Evolutionary conservation across 805 yeast genomes (phyloP), one percentile per base, ranked within the genome.

Genomic region (Dipodascus geniculatus): DNA sequence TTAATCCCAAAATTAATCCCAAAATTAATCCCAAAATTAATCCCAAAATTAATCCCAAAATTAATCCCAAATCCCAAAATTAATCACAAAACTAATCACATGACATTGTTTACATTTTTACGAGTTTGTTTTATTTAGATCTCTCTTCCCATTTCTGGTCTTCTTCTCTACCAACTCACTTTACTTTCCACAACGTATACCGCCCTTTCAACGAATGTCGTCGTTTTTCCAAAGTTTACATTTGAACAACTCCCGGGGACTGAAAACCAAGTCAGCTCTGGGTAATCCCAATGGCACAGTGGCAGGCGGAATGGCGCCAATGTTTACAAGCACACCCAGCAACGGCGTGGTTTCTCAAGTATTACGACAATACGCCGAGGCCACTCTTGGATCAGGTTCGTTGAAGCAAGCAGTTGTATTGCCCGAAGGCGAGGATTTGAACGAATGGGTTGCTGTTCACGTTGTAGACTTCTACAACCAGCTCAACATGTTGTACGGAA

Each of bases 391-490:
- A 0, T 85, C 96, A 0, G 95, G 91, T 35, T 83, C 91, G 31
- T 74, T 93, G 58, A 85, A 86, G 23, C 95, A 88, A 68, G 98
- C 98, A 0, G 98, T 91, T 22, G 85, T 85, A 64, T 73, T 93
- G 24, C 99, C 99, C 17, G 85, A 79, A 60, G 98, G 93, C 56
- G 99, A 91, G 68, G 93, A 87, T 62, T 65, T 82, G 53, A 83
- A 85, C 62, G 99, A 91, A 67, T 91, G 99, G 99, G 70, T 91
- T 54, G 98, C 99, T 0, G 95, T 90, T 11, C 96, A 91, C 66
- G 93, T 91, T n/a, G 97, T 90, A 17, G 98, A 91, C 68, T 93
- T 91, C 65, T 91, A 87, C 71, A 90, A 90, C 67, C 99, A 91
- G 67, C 83, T 91, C 60, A 91, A 91, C 69, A 93, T 91, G 99